Evolutionary conservation across 2,329 filamentous ascomycete genomes (phyloP), one percentile per base, ranked within the genome.

Genomic region (Trichoderma endophyticum): DNA sequence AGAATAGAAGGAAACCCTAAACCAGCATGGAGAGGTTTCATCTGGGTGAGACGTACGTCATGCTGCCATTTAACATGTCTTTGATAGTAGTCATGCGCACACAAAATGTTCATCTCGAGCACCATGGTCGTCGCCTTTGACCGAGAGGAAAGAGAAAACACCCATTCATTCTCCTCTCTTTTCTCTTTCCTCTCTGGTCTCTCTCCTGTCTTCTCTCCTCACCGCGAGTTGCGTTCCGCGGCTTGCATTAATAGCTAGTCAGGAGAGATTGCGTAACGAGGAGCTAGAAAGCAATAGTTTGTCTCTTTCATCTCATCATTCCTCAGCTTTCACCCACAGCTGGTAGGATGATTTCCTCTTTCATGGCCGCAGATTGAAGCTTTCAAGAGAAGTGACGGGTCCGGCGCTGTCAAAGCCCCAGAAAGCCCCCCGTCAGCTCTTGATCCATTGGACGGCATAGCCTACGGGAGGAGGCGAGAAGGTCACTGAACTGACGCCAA

Each of bases 401-500:
- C 51, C 30, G 12, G 64, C 32, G 24, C 34, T 18, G 15, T 57
- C 21, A 54, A 32, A 36, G 62, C 39, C 48, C 30, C n/a, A 57
- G 36, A 54, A 57, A 60, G 32, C 12, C 6, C n/a, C 24, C 36
- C 54, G 12, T 43, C 36, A 30, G 65, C 56, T 34, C 34, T 48
- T 24, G 14, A 24, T 51, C 34, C 30, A 26, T 21, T 60, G 30
- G 56, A 43, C 18, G 6, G n/a, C 18, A 48, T 32, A n/a, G 12
- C 56, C 54, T 60, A 68, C 65, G 28, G 26, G 65, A 43, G 11
- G 54, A 32, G n/a, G 54, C 9, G 14, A 15, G 36, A 32, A 68
- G 54, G 64, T 67, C 64, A 67, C 64, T 60, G 6, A 48, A 68
- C n/a, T 30, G 65, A 32, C 5, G 54, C 36, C 56, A 68, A 68